Evolutionary conservation across 2,329 filamentous ascomycete genomes (phyloP), one percentile per base, ranked within the genome.

Genomic region (Pezicula radicicola): DNA sequence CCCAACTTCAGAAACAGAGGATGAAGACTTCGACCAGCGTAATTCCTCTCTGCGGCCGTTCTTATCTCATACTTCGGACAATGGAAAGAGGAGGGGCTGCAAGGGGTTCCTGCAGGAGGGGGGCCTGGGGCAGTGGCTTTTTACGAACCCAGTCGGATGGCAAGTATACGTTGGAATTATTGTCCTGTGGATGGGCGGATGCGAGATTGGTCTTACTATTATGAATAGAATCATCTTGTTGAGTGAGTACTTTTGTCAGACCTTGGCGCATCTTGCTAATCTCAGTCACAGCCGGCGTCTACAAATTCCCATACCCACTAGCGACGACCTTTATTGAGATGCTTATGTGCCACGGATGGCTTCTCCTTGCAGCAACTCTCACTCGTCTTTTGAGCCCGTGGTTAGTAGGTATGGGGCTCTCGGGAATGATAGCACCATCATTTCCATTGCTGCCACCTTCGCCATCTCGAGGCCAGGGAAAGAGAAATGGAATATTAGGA

Each of bases 241-340:
- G 66, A 78, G 70, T 67, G 65, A 50, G 67, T 66, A 62, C 54
- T 58, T 64, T 37, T 50, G 58, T 53, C 55, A 57, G 48, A 63
- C 63, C 49, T 66, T 55, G 55, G 30, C 59, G 66, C 55, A 64
- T 54, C 46, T 64, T 63, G 54, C 60, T 64, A 52, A 59, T 61
- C 46, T 51, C 49, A 33, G 52, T 62, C 59, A 55, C 65, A 70
- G 68, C 73, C 51, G 75, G 75, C 47, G 70, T 75, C 27, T 76
- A 68, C 60, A 78, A 75, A 58, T 80, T 81, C 54, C 74, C 74
- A 1, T 80, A 78, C 54, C 78, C 78, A 13, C 65, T 80, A 28
- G 74, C 76, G 8, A 70, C 73, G 47, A 78, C 77, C 0, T 72
- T 77, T 27, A 60, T 78, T 16, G 74, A 81, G 57, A 70, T 81